Evolutionary conservation across 768 basidiomycete species (phyloP).

Genomic region (Cystobasidium ongulense): DNA sequence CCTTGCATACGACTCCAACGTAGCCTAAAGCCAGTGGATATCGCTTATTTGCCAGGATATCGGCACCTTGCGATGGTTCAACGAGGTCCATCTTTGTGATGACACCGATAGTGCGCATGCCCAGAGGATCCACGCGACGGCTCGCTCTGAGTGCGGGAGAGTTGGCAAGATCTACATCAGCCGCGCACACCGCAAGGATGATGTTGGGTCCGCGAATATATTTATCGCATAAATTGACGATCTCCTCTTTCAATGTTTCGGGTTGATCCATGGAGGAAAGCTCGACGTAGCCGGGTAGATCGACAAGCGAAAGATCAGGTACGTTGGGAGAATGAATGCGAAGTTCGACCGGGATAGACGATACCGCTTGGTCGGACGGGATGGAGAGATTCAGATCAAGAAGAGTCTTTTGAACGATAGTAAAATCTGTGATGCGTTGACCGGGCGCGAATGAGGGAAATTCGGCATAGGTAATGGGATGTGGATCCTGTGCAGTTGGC

Average conservation of each 20-base stretch:
- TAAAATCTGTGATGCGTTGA: conserved; percentile 81
- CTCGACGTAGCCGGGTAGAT: conserved; percentile 94
- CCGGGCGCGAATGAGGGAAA: conserved; percentile 76
- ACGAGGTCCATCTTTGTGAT: conserved; percentile 99
- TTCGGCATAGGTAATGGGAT: conserved; percentile 72
- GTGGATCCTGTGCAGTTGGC: conserved; percentile 52
- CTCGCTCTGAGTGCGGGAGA: conserved; percentile 90
- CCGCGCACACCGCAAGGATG: conserved; percentile 95
- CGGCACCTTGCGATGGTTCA: conserved; percentile 68
- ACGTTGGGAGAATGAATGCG: conserved; percentile 92
- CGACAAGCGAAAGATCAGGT: conserved; percentile 93
- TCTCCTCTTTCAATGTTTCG: conserved; percentile 85
- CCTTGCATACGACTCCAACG: conserved; percentile 88
- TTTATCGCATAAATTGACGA: conserved; percentile 76
- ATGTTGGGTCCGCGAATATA: conserved; percentile 99
- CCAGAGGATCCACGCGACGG: conserved; percentile 86
- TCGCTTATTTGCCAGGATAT: conserved; percentile 73
- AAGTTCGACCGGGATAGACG: conserved; percentile 89
- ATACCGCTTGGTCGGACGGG: conserved; percentile 78
- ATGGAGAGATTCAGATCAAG: conserved; percentile 93
- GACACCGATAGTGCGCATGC: conserved; percentile 90
- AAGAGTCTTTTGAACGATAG: conserved; percentile 81
- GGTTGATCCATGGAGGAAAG: conserved; percentile 92
- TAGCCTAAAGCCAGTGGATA: conserved; percentile 98
- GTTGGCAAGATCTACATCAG: conserved; percentile 96